Evolutionary conservation across 2,329 filamentous ascomycete genomes (phyloP), one percentile per base, ranked within the genome.

Genomic region (Hymenoscyphus scutula): DNA sequence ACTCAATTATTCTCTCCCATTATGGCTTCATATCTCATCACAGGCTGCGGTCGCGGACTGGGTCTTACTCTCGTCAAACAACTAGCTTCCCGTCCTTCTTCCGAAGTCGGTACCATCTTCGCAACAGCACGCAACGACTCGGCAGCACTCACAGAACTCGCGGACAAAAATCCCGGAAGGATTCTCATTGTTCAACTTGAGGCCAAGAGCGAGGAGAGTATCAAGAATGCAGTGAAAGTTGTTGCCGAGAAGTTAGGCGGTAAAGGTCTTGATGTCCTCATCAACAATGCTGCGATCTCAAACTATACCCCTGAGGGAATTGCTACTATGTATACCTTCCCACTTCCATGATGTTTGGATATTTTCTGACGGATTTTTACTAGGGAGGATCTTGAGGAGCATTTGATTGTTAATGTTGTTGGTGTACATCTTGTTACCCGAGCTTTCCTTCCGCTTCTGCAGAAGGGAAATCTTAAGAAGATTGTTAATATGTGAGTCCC

Each of bases 211-310:
- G 59, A 68, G 11, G 54, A 59, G 0, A 76, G 73, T 37, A 70
- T 79, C 8, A 65, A 75, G 37, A 62, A 71, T 17, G 78, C 76
- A 0, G 75, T 66, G 1, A 61, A 62, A 0, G 60, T 67, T 15
- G 74, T 79, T 7, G 74, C 77, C 37, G 56, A 59, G 7, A 67
- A 68, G 5, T 67, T 80, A 1, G 64, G 69, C 19, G 77, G 73
- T 3, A 73, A 73, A 11, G 78, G 77, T 0, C 71, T 82, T 0
- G 80, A 82, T 63, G 75, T 80, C 11, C 62, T 82, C n/a, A 74
- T 79, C 59, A 80, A 80, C 67, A 80, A 80, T 53, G 57, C 57
- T 13, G 57, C 23, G 2, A 53, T 58, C 34, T 2, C 25, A 19
- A 11, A 54, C 15, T 19, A 17, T 5, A 32, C 29, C 2, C 27